These are phyloP conservation scores for Cercospora canescens DNA, from an alignment of 2,329 filamentous ascomycete species.

Conservation along the genomic window DNA sequence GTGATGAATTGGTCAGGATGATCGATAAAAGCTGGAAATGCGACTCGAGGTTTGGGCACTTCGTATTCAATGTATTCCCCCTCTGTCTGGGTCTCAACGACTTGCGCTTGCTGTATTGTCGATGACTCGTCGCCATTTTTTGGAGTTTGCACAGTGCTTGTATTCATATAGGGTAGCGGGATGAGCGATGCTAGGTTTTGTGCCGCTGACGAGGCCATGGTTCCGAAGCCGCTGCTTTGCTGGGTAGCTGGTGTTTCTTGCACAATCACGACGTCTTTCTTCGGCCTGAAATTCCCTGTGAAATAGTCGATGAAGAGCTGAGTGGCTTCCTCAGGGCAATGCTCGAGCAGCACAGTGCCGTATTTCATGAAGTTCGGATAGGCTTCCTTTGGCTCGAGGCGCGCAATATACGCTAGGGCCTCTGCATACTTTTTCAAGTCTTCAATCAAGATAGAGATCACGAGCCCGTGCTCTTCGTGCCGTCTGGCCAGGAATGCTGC, in stretches of 20 bases:
- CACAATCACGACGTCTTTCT: constrained; percentile 60
- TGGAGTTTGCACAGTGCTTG: constrained; percentile 57
- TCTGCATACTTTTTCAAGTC: constrained; percentile 89
- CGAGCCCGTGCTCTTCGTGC: constrained; percentile 88
- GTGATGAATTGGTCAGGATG: constrained; percentile 88
- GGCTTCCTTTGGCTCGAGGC: constrained; percentile 77
- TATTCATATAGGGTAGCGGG: constrained; percentile 81
- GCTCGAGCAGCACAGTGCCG: constrained; percentile 82
- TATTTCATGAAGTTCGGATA: constrained; percentile 94
- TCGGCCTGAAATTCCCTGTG: constrained; percentile 77
- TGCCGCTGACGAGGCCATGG: constrained; percentile 69
- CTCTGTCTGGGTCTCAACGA: constrained; percentile 55
- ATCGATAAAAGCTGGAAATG: constrained; percentile 96
- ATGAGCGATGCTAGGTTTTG: constrained; percentile 84
- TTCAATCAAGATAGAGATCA: constrained; percentile 94
- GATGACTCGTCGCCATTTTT: constrained; percentile 40
- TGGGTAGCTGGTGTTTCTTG: constrained; percentile 44
- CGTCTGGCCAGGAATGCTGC: constrained; percentile 93
- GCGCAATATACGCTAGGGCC: constrained; percentile 88
- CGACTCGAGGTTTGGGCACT: constrained; percentile 78
- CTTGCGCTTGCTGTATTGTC: constrained; percentile 55
- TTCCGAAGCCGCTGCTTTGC: constrained; percentile 37
- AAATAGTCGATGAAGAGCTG: constrained; percentile 94
- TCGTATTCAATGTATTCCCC: constrained; percentile 64
- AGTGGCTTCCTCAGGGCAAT: constrained; percentile 80